A percentile compares a stretch with the other conserved stretches of the same genome.
These are phyloP conservation scores for Rhizophlyctis rosea DNA, from an alignment of 192 early-diverging fungal species.

Conservation along the genomic window DNA sequence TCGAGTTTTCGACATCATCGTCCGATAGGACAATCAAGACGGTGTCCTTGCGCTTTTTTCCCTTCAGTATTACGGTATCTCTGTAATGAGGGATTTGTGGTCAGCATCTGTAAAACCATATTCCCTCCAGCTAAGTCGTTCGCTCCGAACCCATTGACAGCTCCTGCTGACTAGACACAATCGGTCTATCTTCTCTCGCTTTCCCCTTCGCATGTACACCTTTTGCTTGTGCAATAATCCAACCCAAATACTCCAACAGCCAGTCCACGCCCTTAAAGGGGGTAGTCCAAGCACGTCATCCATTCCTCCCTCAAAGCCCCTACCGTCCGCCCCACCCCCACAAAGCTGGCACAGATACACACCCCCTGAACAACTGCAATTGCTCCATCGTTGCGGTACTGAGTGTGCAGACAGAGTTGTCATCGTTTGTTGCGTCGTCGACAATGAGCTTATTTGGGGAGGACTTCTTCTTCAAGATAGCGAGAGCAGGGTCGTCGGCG, in stretches of 20 bases:
- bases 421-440: conserved; percentile 94
- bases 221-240: too few species aligned
- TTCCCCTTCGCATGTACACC: too few species aligned
- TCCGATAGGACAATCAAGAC: conserved; percentile 91
- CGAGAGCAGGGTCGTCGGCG: conserved; percentile 83
- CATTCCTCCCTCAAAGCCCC: background rate
- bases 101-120: conserved; percentile 2
- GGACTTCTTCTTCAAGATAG: conserved; percentile 92
- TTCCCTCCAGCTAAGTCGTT: too few species aligned
- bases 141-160: too few species aligned
- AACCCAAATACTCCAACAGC: too few species aligned
- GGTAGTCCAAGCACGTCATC: too few species aligned
- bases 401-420: conserved; percentile 92
- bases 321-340: conserved; percentile 15
- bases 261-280: too few species aligned
- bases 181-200: too few species aligned
- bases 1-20: conserved; percentile 87
- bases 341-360: too few species aligned
- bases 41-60: conserved; percentile 97
- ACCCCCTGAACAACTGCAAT: conserved; percentile 89
- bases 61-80: conserved; percentile 94
- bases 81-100: too few species aligned
- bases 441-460: conserved; percentile 99
- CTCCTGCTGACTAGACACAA: too few species aligned
- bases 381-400: conserved; percentile 90